Base-by-base conservation (phyloP, 805 yeast species). In the Scheffersomyces coipomensis region DNA sequence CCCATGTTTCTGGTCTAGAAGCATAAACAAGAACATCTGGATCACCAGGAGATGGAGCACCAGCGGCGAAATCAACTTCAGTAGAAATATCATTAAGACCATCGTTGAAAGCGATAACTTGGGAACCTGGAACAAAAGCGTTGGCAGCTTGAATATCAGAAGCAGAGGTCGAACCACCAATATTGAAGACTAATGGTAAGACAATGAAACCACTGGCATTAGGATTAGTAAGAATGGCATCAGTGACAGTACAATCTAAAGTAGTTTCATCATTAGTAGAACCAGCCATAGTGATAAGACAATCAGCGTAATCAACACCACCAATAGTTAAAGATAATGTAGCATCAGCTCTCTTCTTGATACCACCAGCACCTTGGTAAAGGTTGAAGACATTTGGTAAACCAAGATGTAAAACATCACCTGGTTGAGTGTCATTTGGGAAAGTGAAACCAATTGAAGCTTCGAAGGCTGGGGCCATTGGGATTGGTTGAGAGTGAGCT, bases 141-240 rank as follows among this genome's bases (percentile, higher is more conserved):
- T 24, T 22, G 3, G 58, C 48, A 22, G 42, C 45, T 7, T 38
- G 19, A 25, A 47, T 16, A 37, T 54, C 55, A 13, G 24, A 37
- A 10, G 29, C 19, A 12, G 30, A 29, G 15, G 42, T 38, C 13
- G 44, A 31, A 7, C 44, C 43, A 34, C 55, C 55, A 19, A 35
- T 29, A 26, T 46, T 48, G 35, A 53, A 55, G 9, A 46, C 29
- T 16, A 52, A 7, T 5, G 57, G 52, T 29, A 55, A 43, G 7
- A 24, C n/a, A 19, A 46, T 26, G n/a, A 39, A 21, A 16, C 57
- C 57, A n/a, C 18, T 23, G 3, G 38, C 53, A 11, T 21, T 18
- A 10, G 45, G 38, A 22, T 16, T 15, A 1, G 31, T n/a, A 4
- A 17, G 6, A 5, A 52, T 38, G 10, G 30, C 10, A 44, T 40